Evolutionary conservation across 192 early-diverging fungal genomes (phyloP), one percentile per base, ranked within the genome.

Genomic region (Coemansia sp.): DNA sequence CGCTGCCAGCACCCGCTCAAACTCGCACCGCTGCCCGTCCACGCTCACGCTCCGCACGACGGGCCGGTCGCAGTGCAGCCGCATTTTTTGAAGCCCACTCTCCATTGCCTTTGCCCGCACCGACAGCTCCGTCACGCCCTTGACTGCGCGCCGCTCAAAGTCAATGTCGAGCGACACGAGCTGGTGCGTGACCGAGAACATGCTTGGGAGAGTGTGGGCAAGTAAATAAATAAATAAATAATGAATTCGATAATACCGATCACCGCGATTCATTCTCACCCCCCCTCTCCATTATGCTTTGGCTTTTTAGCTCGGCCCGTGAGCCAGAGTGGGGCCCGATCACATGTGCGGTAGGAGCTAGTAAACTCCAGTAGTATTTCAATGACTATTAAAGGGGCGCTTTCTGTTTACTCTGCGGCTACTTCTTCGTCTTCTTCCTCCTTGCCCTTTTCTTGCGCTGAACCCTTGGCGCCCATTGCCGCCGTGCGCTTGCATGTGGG

Each of bases 71-170:
- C 77, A 79, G 30, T 74, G 59, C 15, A 79, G 45, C 47, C 56
- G 54, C 4, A 75, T 49, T 17, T 34, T 30, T 15, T n/a, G n/a
- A n/a, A n/a, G n/a, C 26, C 15, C 45, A 3, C 47, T 39, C 8
- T 42, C 49, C 0, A 13, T n/a, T 0, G 60, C 53, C 18, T 67
- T 55, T 13, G 77, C 63, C 22, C 64, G 60, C 8, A 72, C 48
- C 19, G 77, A 67, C 23, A 79, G 54, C 48, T 79, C 71, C 4
- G 77, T 79, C 42, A 74, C 51, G 5, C 77, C 77, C 27, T 63
- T 63, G 15, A 79, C 47, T 15, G 51, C 22, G 26, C 54, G 66
- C 14, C 48, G 40, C 11, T 57, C 56, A 42, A 79, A 58, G 47
- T 65, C 60, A 37, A 79, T 51, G 34, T 79, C 70, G 41, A 79